Conservation (phyloP, 345 rosid species). For the Alliaria petiolata region DNA sequence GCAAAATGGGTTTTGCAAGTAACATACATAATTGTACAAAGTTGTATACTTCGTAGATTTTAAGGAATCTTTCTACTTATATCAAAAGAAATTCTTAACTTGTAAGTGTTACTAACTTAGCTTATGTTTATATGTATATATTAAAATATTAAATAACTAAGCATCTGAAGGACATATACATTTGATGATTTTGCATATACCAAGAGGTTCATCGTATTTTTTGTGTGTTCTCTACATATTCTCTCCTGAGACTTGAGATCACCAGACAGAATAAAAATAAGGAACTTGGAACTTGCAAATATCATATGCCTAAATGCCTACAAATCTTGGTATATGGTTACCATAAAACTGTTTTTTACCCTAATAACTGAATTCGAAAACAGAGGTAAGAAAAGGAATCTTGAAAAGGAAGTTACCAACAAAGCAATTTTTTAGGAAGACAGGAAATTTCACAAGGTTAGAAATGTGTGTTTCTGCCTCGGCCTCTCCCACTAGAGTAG, state of each 20-base stretch:
- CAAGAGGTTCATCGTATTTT: conserved; percentile 1
- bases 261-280: neutral
- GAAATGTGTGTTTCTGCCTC: no score
- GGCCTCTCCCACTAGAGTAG: no score
- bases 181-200: no score
- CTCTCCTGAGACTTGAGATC: conserved; percentile 19
- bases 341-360: no score
- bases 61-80: conserved; percentile 31
- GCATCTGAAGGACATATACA: neutral
- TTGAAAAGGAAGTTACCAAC: no score
- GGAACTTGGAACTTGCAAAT: neutral
- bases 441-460: no score
- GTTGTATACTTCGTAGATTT: conserved; percentile 7
- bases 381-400: no score
- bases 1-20: conserved; percentile 14
- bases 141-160: neutral
- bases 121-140: conserved; percentile 11
- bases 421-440: no score
- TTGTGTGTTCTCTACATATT: conserved; percentile 14
- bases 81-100: conserved; percentile 25
- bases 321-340: no score
- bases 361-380: no score
- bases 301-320: no score
- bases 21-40: conserved; percentile 11
- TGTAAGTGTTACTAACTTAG: conserved; percentile 25